A percentile compares a stretch with the other conserved stretches of the same genome.
Conservation (phyloP, 495 filamentous ascomycete genomes). For the Aspergillus asperescens region DNA sequence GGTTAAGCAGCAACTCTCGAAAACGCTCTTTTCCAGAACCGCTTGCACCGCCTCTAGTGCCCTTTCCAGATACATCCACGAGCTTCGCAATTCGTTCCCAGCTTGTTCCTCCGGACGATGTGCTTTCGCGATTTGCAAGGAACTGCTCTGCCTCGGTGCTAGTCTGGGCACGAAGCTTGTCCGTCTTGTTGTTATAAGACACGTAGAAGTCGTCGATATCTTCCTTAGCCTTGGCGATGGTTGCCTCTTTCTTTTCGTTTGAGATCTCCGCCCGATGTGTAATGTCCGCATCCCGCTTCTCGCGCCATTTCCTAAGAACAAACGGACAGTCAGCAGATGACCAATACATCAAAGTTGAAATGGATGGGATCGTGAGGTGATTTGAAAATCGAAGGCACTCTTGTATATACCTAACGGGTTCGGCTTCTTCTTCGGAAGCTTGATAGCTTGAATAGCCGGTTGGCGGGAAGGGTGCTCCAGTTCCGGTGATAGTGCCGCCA, state of each 20-base stretch:
- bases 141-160: conserved; percentile 92
- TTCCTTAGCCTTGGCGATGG: conserved; percentile 74
- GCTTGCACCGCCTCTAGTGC: conserved; percentile 71
- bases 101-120: conserved; percentile 86
- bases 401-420: conserved; percentile 63
- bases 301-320: conserved; percentile 69
- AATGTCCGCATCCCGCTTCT: conserved; percentile 71
- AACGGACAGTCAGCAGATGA: background rate
- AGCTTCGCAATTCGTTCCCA: conserved; percentile 98
- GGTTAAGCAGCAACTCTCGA: conserved; percentile 79
- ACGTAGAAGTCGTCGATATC: conserved; percentile 99
- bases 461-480: conserved; percentile 65
- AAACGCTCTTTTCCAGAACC: conserved; percentile 93
- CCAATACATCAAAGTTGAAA: background rate
- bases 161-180: conserved; percentile 81
- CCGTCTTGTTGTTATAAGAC: conserved; percentile 96
- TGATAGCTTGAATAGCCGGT: conserved; percentile 47
- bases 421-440: conserved; percentile 70
- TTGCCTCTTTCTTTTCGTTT: conserved; percentile 69
- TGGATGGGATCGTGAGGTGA: background rate
- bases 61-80: conserved; percentile 94
- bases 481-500: conserved; percentile 82
- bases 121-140: conserved; percentile 81
- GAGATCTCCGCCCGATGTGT: conserved; percentile 73
- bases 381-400: background rate